These are phyloP conservation scores for Solanum medicagineum DNA, from an alignment of 257 asterid species.

Conservation along the genomic window DNA sequence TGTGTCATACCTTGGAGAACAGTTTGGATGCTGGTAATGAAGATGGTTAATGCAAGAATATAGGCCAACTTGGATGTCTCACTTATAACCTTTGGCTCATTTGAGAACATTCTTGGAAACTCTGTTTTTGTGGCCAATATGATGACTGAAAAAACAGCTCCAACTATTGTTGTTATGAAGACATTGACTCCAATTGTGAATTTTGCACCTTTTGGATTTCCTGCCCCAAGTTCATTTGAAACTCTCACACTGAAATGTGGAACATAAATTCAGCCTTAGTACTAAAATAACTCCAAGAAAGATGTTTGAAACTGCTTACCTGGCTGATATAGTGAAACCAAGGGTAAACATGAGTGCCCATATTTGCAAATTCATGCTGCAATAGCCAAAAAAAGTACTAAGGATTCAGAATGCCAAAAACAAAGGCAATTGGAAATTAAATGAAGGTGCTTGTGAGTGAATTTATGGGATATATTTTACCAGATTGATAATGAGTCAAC, in stretches of 20 bases:
- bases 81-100: constrained; percentile 2
- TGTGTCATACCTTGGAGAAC: constrained; percentile 14
- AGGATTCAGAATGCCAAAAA: background rate
- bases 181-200: constrained; percentile 12
- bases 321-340: constrained; percentile 25
- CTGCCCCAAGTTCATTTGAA: constrained; percentile 33
- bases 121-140: constrained; percentile 5
- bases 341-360: constrained; percentile 26
- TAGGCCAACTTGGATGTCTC: constrained; percentile 14
- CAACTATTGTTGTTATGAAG: constrained; percentile 13
- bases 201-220: constrained; percentile 19
- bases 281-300: background rate
- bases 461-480: constrained; percentile 6
- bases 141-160: constrained; percentile 8
- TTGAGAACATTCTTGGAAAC: constrained; percentile 15
- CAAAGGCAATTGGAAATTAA: background rate
- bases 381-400: background rate
- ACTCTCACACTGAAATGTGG: constrained; percentile 20
- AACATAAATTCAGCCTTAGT: background rate
- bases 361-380: constrained; percentile 21
- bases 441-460: background rate
- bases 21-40: constrained; percentile 19
- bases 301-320: constrained; percentile 4
- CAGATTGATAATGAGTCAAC: constrained; percentile 35
- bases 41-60: constrained; percentile 18